Conservation (phyloP, 805 yeast species). For the Yamadazyma laniorum region DNA sequence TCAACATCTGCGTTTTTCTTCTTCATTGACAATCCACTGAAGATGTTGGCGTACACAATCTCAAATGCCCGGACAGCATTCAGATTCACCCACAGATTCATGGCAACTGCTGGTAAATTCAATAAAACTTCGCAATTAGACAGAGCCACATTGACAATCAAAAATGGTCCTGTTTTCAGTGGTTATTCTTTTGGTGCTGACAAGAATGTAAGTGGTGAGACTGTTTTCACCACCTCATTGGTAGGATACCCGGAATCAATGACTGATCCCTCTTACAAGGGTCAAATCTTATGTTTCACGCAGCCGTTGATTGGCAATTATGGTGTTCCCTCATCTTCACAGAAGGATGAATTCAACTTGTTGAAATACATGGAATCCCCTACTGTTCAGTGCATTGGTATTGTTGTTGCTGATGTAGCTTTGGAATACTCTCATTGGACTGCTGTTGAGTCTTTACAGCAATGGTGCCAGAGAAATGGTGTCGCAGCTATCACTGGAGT, state of each 20-base stretch:
- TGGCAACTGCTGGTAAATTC: constrained; percentile 38
- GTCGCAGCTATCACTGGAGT: constrained; percentile 95
- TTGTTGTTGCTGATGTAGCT: constrained; percentile 94
- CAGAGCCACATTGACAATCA: constrained; percentile 86
- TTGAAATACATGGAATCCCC: constrained; percentile 92
- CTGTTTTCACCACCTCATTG: constrained; percentile 95
- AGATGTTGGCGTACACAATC: constrained; percentile 4
- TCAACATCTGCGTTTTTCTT: background rate
- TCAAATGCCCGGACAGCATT: background rate
- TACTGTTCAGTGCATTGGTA: constrained; percentile 88
- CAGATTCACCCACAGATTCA: constrained; percentile 14
- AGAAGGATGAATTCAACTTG: constrained; percentile 78
- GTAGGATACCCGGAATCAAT: constrained; percentile 98
- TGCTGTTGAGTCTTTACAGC: constrained; percentile 91
- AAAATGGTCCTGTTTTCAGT: constrained; percentile 89
- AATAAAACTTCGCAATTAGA: constrained; percentile 48
- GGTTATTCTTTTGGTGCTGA: constrained; percentile 97
- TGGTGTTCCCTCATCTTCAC: constrained; percentile 89
- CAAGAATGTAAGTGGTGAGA: constrained; percentile 91
- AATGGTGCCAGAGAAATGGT: constrained; percentile 96
- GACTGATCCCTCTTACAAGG: constrained; percentile 98
- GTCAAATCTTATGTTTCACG: constrained; percentile 94
- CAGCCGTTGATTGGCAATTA: constrained; percentile 97
- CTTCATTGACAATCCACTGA: background rate
- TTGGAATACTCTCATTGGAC: constrained; percentile 99